phyloP scores from a whole-genome alignment of 371 early-diverging fungal species.

The Haplosporangium sp. region DNA sequence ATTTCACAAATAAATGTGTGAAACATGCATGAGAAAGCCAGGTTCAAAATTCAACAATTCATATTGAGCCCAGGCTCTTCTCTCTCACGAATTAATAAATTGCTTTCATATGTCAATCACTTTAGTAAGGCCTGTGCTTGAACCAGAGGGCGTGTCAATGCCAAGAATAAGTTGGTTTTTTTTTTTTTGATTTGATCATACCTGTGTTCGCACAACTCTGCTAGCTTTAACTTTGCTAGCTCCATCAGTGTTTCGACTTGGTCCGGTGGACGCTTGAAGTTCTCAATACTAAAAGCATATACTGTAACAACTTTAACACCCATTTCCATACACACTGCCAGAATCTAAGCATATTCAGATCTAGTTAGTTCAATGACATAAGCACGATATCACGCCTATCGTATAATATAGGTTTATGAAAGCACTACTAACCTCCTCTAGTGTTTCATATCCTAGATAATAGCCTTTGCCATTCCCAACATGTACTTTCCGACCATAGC shows the following conservation, averaged over 20 bases:
- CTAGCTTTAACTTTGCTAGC: conserved; percentile 82
- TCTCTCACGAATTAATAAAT: background rate
- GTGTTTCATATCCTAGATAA: conserved; percentile 81
- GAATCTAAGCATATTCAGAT: conserved; percentile 62
- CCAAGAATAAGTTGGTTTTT: background rate
- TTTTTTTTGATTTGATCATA: conserved; percentile 32
- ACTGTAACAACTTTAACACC: conserved; percentile 94
- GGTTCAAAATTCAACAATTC: background rate
- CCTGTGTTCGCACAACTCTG: conserved; percentile 79
- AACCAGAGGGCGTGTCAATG: background rate
- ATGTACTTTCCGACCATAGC: conserved; percentile 83
- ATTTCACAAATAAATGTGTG: background rate
- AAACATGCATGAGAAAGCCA: background rate
- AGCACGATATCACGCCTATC: no score
- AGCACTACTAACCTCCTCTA: conserved; percentile 64
- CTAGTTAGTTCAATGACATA: no score
- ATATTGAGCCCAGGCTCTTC: conserved; percentile 2
- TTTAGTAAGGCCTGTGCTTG: conserved; percentile 4
- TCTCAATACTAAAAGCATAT: conserved; percentile 98
- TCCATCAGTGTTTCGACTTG: conserved; percentile 95
- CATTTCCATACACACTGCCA: conserved; percentile 89
- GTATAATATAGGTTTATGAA: background rate
- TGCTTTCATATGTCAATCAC: conserved; percentile 30
- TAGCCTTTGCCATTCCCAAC: conserved; percentile 80
- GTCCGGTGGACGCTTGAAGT: conserved; percentile 91